Evolutionary conservation across 2,329 filamentous ascomycete species (phyloP).

Genomic region (Aspergillus novoparasiticus): DNA sequence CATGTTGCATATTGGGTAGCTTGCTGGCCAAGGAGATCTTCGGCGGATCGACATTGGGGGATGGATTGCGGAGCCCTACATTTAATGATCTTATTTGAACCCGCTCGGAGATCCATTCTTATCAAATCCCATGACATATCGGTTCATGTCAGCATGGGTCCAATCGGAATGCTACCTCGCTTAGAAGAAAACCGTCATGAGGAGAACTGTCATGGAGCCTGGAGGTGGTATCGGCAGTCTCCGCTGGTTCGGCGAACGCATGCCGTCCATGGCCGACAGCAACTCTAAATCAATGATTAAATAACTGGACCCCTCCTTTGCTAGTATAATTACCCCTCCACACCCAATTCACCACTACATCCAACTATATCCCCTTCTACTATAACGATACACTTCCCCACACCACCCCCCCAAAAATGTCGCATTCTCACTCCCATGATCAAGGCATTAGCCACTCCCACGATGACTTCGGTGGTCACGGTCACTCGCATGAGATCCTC

Average conservation of each 20-base stretch:
- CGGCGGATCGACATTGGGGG: not conserved
- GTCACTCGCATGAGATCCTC: constrained; percentile 94
- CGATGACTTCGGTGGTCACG: constrained; percentile 67
- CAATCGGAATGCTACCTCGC: not conserved
- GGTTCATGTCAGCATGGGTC: constrained; percentile 3
- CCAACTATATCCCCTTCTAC: not conserved
- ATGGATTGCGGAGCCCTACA: not conserved
- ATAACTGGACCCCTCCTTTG: not conserved
- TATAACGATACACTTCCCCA: not conserved
- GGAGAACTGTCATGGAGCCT: too few species aligned
- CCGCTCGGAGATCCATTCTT: not conserved
- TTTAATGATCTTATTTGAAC: not conserved
- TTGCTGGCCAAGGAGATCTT: not conserved
- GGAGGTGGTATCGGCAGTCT: not conserved
- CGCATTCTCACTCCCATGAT: constrained; percentile 47
- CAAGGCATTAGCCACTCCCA: constrained; percentile 49
- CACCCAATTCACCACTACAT: not conserved
- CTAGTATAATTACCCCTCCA: not conserved
- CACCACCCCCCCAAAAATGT: constrained; percentile 18
- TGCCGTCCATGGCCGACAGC: not conserved
- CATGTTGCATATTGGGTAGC: not conserved
- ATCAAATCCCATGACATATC: constrained; percentile 1
- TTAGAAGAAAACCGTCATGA: not conserved
- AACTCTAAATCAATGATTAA: not conserved
- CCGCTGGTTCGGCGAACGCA: not conserved